phyloP scores from a whole-genome alignment of 78 protist genomes.

The Isochrysis galbana region DNA sequence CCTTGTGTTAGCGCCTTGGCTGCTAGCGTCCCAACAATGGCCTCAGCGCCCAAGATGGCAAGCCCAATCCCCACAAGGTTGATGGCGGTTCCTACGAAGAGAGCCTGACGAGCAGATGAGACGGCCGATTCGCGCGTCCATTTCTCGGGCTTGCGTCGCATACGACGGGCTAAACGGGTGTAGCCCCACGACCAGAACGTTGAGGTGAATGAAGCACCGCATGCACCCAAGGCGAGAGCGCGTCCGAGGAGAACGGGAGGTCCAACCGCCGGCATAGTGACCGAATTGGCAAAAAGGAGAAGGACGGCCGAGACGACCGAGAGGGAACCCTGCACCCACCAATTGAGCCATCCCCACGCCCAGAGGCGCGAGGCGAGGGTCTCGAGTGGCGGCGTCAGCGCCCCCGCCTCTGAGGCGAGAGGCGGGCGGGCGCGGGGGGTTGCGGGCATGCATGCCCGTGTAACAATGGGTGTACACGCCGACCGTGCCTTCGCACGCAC shows the following conservation, averaged over 20 bases:
- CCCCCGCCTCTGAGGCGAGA: too few relatives aligned
- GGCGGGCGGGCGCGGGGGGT: too few relatives aligned
- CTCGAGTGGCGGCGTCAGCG: too few relatives aligned
- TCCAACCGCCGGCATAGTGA: too few relatives aligned
- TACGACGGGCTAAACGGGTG: neutral
- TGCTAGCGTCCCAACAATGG: neutral
- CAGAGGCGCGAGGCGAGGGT: neutral
- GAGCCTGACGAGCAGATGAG: neutral
- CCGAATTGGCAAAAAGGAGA: neutral
- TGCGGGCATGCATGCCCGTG: too few relatives aligned
- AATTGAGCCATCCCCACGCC: neutral
- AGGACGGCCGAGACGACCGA: neutral
- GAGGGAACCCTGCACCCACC: neutral
- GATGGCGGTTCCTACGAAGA: neutral
- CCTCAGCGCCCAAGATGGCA: neutral
- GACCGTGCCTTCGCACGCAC: too few relatives aligned
- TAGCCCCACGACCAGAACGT: neutral
- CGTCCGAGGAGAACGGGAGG: neutral
- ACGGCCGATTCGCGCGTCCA: neutral
- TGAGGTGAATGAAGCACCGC: neutral
- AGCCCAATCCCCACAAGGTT: neutral
- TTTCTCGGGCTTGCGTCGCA: neutral
- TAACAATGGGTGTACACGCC: too few relatives aligned
- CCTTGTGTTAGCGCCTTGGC: slow-evolving; percentile 11
- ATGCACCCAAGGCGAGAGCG: neutral